Conservation (phyloP, 129 eudicot genomes). For the Arctium minus region DNA sequence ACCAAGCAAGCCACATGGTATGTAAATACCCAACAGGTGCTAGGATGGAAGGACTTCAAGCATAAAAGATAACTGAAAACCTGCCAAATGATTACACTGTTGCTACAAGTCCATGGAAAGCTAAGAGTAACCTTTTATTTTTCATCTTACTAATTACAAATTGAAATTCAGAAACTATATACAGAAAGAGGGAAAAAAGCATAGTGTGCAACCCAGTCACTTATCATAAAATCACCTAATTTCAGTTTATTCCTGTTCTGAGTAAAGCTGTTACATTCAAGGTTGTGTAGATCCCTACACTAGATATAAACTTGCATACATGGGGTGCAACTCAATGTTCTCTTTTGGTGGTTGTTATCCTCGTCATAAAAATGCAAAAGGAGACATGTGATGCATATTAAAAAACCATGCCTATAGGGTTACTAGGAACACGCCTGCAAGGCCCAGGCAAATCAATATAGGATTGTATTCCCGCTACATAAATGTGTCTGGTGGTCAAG, state of each 20-base stretch:
- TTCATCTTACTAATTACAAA: neutral
- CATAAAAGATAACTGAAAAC: neutral
- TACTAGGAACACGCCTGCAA: too few species aligned
- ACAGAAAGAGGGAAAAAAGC: neutral
- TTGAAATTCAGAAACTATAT: neutral
- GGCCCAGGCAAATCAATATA: neutral
- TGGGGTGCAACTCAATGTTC: too few species aligned
- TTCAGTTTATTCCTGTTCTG: neutral
- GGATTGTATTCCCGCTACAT: neutral
- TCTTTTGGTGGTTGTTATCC: neutral
- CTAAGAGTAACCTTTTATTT: neutral
- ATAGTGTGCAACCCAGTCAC: neutral
- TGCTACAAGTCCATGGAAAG: neutral
- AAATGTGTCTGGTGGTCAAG: neutral
- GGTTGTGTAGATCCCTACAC: too few species aligned
- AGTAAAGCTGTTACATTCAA: too few species aligned
- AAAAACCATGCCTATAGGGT: too few species aligned
- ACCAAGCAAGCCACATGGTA: too few species aligned
- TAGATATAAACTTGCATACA: too few species aligned
- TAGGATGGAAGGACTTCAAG: too few species aligned
- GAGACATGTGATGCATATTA: neutral
- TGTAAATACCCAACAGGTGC: too few species aligned
- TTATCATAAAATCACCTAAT: neutral
- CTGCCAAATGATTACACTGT: neutral
- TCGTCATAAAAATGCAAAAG: neutral